Base-by-base conservation (phyloP, 352 stramenopile genomes). In the Plasmopara viticola region DNA sequence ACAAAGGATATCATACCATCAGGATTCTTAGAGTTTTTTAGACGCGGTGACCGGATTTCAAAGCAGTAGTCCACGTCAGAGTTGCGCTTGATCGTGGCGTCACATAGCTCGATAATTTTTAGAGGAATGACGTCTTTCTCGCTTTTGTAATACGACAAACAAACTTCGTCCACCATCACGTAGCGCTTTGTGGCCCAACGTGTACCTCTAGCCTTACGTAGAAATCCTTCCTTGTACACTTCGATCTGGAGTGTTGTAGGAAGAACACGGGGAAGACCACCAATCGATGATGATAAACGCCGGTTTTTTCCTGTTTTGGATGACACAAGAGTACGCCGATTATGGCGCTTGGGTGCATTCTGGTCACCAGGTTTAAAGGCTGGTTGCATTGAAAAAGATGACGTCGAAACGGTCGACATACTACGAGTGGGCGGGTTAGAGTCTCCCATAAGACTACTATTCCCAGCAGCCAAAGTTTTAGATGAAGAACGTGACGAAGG, bases 31-130 rank as follows among this genome's bases (percentile, higher is more conserved):
- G 74, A 83, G 68, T 76, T 86, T 60, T 93, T 90, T 12, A 94
- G 69, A 1, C 84, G 77, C 18, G 84, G 84, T 13, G 84, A 94
- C 42, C 84, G 68, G 42, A 94, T 78, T 53, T 94, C 82, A 46
- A 94, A 94, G 59, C 86, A 90, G 56, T 84, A 80, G 47, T 94
- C 81, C 17, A 87, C 78, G 39, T 90, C 74, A 10, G 84, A 90
- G 44, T 88, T 74, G 47, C 80, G 79, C 60, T 87, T 87, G 56
- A 95, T 78, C 10, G 68, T 84, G 15, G 81, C 75, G 52, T 94
- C 80, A 33, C 82, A 85, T 9, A 92, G 62, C 58, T 94, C 81
- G 25, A 94, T 70, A 53, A 94, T 87, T 64, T 87, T 84, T 18
- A 94, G 62, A 49, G 85, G 86, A 46, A 94, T 88, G 49, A 77